These are phyloP conservation scores for Lecanicillium sp. DNA, from an alignment of 2,329 filamentous ascomycete species.

Conservation along the genomic window DNA sequence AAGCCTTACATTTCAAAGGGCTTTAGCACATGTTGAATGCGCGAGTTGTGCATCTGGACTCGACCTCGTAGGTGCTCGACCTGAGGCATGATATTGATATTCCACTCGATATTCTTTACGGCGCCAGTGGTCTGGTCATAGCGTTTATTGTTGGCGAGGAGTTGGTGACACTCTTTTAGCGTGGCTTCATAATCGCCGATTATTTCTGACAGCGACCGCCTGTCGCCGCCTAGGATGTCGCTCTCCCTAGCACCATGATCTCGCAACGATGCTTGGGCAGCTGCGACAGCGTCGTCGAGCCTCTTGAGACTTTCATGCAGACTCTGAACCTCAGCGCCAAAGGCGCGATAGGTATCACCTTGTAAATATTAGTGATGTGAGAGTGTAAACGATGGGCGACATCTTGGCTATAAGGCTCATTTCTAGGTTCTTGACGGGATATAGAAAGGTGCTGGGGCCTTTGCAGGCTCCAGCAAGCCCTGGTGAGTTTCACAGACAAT, in stretches of 20 bases:
- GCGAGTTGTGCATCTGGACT: constrained; percentile 25
- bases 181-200: constrained; percentile 20
- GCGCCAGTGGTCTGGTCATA: constrained; percentile 18
- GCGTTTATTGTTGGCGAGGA: constrained; percentile 20
- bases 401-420: too few relatives aligned
- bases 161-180: constrained; percentile 20
- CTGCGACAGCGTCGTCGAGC: not conserved
- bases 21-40: constrained; percentile 23
- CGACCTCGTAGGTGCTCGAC: constrained; percentile 22
- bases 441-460: too few relatives aligned
- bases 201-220: constrained; percentile 14
- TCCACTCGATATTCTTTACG: constrained; percentile 26
- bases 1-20: constrained; percentile 26
- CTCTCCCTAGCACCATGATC: not conserved
- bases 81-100: constrained; percentile 23
- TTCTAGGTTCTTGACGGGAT: too few relatives aligned
- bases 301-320: not conserved
- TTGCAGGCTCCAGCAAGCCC: too few relatives aligned
- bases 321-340: constrained; percentile 5
- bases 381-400: too few relatives aligned
- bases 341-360: constrained; percentile 8
- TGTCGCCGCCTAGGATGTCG: constrained; percentile 13
- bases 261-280: not conserved
- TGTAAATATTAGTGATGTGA: not conserved
- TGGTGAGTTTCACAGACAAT: too few relatives aligned